Evolutionary conservation across 202 grass and related monocot genomes (phyloP).

Genomic region (Setaria viridis): DNA sequence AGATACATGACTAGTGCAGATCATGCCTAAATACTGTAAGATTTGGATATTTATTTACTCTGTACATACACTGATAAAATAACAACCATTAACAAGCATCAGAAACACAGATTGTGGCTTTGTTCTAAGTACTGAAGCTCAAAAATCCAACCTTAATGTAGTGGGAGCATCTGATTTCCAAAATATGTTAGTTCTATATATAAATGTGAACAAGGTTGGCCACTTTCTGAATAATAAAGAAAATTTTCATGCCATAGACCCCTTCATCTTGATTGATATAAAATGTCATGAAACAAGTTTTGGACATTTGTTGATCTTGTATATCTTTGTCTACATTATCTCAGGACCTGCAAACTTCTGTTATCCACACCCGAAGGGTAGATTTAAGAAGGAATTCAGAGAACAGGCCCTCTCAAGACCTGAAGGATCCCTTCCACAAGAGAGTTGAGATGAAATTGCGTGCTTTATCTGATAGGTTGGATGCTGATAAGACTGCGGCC

Average conservation of each 20-base stretch:
- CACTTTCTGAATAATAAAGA: conserved; percentile 11
- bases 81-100: conserved; percentile 15
- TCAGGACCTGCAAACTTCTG: conserved; percentile 49
- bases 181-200: neutral
- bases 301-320: conserved; percentile 11
- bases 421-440: conserved; percentile 57
- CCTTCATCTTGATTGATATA: conserved; percentile 15
- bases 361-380: conserved; percentile 43
- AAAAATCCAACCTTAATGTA: no score
- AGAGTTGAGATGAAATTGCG: conserved; percentile 65
- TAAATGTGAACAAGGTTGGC: conserved; percentile 26
- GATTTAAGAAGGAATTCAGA: conserved; percentile 52
- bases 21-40: neutral
- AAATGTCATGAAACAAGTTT: conserved; percentile 5
- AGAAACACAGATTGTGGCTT: neutral
- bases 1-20: neutral
- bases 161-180: neutral
- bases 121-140: no score
- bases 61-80: conserved; percentile 19
- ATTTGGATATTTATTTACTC: conserved; percentile 30
- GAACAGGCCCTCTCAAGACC: conserved; percentile 38
- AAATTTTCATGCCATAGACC: neutral
- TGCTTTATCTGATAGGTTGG: conserved; percentile 65
- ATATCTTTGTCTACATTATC: conserved; percentile 35
- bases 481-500: conserved; percentile 38